A percentile compares a stretch with the other conserved stretches of the same genome.
These are phyloP conservation scores for Dryadomyces quercivorus DNA, from an alignment of 2,329 filamentous ascomycete species.

Conservation along the genomic window DNA sequence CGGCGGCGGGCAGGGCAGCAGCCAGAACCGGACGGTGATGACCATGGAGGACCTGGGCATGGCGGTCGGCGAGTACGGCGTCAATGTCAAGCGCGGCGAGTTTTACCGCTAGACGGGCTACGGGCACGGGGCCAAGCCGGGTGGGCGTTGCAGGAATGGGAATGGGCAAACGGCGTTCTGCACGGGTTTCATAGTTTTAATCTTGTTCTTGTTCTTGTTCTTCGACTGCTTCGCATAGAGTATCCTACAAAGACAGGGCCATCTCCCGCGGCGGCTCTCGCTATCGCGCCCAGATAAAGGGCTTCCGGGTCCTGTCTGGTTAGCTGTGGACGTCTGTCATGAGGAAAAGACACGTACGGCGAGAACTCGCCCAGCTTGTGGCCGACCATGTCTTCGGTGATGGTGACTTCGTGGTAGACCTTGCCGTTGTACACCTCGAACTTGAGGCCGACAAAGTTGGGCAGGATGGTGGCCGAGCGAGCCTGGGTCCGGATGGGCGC, in stretches of 20 bases:
- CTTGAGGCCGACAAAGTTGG: conserved; percentile 79
- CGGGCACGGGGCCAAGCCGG: background rate
- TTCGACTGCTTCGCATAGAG: background rate
- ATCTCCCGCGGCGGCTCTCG: background rate
- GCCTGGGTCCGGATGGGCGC: conserved; percentile 77
- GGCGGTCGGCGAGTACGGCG: conserved; percentile 94
- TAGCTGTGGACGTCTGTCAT: background rate
- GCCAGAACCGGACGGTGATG: conserved; percentile 82
- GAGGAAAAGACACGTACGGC: conserved; percentile 52
- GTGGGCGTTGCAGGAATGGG: too few species aligned
- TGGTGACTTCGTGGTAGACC: conserved; percentile 65
- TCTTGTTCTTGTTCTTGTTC: background rate
- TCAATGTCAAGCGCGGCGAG: conserved; percentile 94
- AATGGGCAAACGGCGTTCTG: too few species aligned
- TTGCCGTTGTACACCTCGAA: conserved; percentile 93
- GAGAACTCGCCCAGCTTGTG: conserved; percentile 92
- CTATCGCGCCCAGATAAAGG: conserved; percentile 36
- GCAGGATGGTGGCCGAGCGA: conserved; percentile 77
- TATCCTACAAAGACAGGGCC: background rate
- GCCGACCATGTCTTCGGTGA: conserved; percentile 94
- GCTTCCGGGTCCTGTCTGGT: conserved; percentile 39
- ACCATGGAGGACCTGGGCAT: conserved; percentile 99
- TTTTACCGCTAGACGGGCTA: conserved; percentile 64
- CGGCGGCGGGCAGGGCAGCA: conserved; percentile 78
- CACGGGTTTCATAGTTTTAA: background rate